Evolutionary conservation across 73 alveolate species (phyloP).

Genomic region (Tetrahymena elliotti): DNA sequence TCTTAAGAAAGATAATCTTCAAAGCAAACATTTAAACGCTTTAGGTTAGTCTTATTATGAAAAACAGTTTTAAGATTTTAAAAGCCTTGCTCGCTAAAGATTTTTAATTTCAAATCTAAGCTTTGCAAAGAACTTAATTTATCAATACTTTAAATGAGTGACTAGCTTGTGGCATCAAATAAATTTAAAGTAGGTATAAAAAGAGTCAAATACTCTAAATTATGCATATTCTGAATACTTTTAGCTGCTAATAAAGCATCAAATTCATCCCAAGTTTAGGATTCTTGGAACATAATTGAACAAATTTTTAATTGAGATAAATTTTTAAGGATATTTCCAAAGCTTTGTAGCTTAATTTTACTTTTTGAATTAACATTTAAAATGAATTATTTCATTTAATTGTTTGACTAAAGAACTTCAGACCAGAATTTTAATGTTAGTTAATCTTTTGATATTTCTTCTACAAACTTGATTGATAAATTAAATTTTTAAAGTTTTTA

Average conservation of each 20-base stretch:
- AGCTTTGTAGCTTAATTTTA: not conserved
- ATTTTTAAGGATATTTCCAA: not conserved
- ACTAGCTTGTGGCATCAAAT: not conserved
- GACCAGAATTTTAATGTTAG: not conserved
- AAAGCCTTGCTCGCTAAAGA: not conserved
- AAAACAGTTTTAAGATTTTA: no score
- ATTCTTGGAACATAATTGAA: not conserved
- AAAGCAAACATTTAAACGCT: not conserved
- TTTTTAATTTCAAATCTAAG: not conserved
- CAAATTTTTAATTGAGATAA: not conserved
- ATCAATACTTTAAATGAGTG: not conserved
- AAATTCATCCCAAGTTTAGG: not conserved
- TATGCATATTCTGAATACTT: not conserved
- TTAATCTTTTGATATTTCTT: not conserved
- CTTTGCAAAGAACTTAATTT: not conserved
- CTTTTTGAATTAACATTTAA: not conserved
- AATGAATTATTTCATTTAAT: no score
- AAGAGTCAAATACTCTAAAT: not conserved
- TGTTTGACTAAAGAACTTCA: not conserved
- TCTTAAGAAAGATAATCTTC: not conserved
- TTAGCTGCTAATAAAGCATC: not conserved
- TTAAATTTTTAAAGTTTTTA: not conserved
- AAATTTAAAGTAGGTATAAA: not conserved
- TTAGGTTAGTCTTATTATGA: not conserved
- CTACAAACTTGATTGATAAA: not conserved